These are phyloP conservation scores for Persicaria tinctoria DNA, from an alignment of 148 eudicot species.

Conservation along the genomic window DNA sequence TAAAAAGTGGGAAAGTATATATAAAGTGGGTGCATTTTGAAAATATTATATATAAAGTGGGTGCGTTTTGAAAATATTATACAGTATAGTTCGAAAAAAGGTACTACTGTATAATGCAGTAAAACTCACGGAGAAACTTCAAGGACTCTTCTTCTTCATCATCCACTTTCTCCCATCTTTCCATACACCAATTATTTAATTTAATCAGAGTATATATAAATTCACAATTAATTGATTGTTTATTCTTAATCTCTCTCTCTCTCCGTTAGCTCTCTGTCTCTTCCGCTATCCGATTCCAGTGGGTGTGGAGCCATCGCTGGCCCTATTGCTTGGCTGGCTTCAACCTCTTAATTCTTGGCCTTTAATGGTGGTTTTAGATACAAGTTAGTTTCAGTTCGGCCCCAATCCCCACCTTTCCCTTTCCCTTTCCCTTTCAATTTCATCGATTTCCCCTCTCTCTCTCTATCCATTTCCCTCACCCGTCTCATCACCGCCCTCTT, in stretches of 20 bases:
- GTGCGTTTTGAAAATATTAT: background rate
- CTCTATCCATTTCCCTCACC: background rate
- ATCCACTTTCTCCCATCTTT: conserved; percentile 10
- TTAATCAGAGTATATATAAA: background rate
- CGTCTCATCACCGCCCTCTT: conserved; percentile 11
- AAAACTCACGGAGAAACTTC: background rate
- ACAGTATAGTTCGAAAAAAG: background rate
- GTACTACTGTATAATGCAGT: background rate
- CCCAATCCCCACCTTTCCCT: background rate
- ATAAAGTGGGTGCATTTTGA: no score
- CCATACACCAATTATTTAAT: conserved; percentile 1
- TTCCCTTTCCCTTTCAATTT: background rate
- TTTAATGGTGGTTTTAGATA: conserved; percentile 2
- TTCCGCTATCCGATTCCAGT: conserved; percentile 1
- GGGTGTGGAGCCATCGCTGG: conserved; percentile 4
- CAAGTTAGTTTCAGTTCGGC: background rate
- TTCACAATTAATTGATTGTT: background rate
- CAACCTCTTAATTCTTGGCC: conserved; percentile 12
- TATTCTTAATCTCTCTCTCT: background rate
- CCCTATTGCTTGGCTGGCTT: conserved; percentile 11
- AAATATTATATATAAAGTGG: background rate
- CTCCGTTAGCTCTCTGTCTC: conserved; percentile 1
- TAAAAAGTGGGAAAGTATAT: no score
- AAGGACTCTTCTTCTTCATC: background rate
- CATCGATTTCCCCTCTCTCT: background rate